Evolutionary conservation across 768 basidiomycete genomes (phyloP).

Genomic region (Hemileccinum impolitum): DNA sequence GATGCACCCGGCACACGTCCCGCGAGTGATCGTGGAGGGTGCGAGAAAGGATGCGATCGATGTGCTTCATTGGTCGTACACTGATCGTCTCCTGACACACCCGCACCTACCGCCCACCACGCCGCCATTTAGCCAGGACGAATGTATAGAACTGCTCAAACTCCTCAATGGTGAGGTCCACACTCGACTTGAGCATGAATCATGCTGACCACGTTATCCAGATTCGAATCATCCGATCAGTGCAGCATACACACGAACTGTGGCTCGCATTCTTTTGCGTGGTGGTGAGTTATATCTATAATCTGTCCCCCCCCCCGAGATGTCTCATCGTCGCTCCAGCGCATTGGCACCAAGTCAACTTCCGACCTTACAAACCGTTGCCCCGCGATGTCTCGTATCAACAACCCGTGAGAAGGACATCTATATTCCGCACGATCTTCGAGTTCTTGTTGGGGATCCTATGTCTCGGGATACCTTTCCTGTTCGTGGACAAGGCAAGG

Average conservation of each 20-base stretch:
- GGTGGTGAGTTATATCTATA: slow-evolving; percentile 45
- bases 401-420: slow-evolving; percentile 26
- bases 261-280: slow-evolving; percentile 66
- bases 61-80: slow-evolving; percentile 76
- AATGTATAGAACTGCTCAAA: slow-evolving; percentile 70
- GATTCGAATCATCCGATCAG: slow-evolving; percentile 22
- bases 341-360: slow-evolving; percentile 68
- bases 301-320: too few species aligned
- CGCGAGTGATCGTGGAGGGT: slow-evolving; percentile 45
- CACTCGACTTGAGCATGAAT: neutral
- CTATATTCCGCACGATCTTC: slow-evolving; percentile 47
- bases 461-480: slow-evolving; percentile 76
- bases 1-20: slow-evolving; percentile 68
- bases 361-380: slow-evolving; percentile 65
- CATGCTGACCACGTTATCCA: slow-evolving; percentile 5
- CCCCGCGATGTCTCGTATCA: slow-evolving; percentile 47
- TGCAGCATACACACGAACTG: slow-evolving; percentile 56
- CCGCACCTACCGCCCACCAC: slow-evolving; percentile 42
- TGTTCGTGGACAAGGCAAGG: slow-evolving; percentile 56
- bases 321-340: slow-evolving; percentile 29
- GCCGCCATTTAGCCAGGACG: slow-evolving; percentile 71
- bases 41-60: slow-evolving; percentile 71
- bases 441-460: slow-evolving; percentile 61
- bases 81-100: slow-evolving; percentile 69
- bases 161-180: slow-evolving; percentile 41